Evolutionary conservation across 179 eudicot species (phyloP).

Genomic region (Camellia oleifera): DNA sequence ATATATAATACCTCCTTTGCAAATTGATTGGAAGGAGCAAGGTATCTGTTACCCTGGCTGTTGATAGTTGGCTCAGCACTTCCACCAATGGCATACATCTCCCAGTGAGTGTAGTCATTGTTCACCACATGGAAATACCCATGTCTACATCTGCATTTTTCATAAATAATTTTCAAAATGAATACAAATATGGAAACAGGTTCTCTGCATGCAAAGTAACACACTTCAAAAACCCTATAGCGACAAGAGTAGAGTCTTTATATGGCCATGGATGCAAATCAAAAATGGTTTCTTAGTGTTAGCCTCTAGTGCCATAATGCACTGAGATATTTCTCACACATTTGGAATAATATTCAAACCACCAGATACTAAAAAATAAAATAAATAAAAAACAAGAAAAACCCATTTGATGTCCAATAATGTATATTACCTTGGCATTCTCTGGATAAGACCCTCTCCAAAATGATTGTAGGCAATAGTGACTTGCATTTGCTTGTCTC

Average conservation of each 20-base stretch:
- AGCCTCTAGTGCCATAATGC: not conserved
- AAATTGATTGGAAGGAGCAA: constrained; percentile 59
- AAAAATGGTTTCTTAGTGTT: not conserved
- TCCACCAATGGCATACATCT: constrained; percentile 94
- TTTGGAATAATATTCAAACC: too few species aligned
- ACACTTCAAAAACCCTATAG: too few species aligned
- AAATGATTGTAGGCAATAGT: constrained; percentile 90
- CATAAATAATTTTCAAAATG: not conserved
- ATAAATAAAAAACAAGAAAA: too few species aligned
- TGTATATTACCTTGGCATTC: constrained; percentile 82
- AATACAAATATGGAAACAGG: not conserved
- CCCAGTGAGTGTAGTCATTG: constrained; percentile 97
- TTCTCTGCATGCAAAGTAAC: too few species aligned
- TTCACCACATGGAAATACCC: constrained; percentile 93
- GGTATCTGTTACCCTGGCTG: constrained; percentile 87
- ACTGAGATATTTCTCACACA: not conserved
- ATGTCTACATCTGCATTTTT: constrained; percentile 64
- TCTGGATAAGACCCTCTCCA: constrained; percentile 84
- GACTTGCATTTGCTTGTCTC: constrained; percentile 85
- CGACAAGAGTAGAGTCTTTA: not conserved
- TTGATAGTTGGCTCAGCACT: constrained; percentile 85
- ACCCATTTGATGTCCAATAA: not conserved
- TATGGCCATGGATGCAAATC: too few species aligned
- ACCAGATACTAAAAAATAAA: too few species aligned
- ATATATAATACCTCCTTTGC: constrained; percentile 63